Conservation (phyloP, 495 filamentous ascomycete species). For the Lineolata rhizophorae region DNA sequence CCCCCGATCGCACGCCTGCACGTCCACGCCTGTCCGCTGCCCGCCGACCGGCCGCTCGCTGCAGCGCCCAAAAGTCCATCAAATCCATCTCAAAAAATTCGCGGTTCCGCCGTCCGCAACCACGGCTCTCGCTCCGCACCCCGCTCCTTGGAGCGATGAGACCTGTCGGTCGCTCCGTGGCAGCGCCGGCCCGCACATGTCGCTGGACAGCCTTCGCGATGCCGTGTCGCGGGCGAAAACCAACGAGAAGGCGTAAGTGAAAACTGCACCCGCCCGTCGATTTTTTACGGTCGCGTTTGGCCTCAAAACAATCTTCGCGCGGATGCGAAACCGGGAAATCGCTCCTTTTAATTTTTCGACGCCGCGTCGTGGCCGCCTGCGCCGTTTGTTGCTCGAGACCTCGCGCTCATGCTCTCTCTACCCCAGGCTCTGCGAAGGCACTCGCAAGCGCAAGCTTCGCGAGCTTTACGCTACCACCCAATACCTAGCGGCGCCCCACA, state of each 20-base stretch:
- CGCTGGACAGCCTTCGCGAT: slow-evolving; percentile 27
- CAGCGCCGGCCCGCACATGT: slow-evolving; percentile 20
- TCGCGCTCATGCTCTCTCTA: slow-evolving; percentile 15
- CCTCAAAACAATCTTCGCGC: slow-evolving; percentile 6
- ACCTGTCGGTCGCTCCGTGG: no score
- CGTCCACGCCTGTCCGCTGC: no score
- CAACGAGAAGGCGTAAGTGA: slow-evolving; percentile 39
- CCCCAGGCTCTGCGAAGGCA: slow-evolving; percentile 45
- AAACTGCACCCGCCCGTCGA: slow-evolving; percentile 1
- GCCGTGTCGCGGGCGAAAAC: slow-evolving; percentile 33
- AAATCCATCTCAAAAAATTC: no score
- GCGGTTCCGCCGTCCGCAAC: no score
- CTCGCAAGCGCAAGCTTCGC: slow-evolving; percentile 65
- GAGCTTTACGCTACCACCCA: slow-evolving; percentile 48
- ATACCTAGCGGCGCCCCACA: slow-evolving; percentile 14
- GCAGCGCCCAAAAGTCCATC: no score
- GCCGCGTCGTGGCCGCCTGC: no score
- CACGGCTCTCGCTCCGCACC: no score
- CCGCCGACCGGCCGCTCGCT: no score
- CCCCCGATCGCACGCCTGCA: no score
- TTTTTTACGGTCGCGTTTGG: slow-evolving; percentile 10
- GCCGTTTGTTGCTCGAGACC: slow-evolving; percentile 5
- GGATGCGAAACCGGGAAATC: slow-evolving; percentile 18
- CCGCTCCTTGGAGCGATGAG: no score
- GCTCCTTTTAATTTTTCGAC: no score